phyloP scores from a whole-genome alignment of 257 asterid species.

The Fraxinus quadrangulata region DNA sequence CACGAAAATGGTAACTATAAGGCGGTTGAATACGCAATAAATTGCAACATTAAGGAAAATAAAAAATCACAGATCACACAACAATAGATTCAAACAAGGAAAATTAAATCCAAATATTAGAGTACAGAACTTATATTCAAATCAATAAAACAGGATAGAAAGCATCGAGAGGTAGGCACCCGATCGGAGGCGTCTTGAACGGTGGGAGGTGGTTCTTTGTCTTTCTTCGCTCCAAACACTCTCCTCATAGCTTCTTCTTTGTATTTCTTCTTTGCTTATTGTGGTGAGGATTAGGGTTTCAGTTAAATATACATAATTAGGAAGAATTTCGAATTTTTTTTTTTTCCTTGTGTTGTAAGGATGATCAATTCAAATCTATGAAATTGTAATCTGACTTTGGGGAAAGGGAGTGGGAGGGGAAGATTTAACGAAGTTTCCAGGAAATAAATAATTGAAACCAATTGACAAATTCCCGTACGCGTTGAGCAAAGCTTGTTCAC shows the following conservation, averaged over 20 bases:
- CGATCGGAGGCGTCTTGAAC: constrained; percentile 88
- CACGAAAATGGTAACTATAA: not conserved
- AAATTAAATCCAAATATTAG: not conserved
- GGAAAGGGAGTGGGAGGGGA: not conserved
- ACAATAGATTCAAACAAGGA: not conserved
- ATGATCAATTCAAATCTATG: not conserved
- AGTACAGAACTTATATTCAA: not conserved
- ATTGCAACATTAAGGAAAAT: not conserved
- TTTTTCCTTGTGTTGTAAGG: not conserved
- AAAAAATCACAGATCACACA: not conserved
- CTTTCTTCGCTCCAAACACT: constrained; percentile 88
- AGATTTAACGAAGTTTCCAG: not conserved
- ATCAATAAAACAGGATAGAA: not conserved
- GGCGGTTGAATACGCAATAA: not conserved
- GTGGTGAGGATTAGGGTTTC: constrained; percentile 24
- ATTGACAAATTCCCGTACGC: no score
- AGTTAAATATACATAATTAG: not conserved
- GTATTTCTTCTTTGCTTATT: not conserved
- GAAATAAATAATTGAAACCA: no score
- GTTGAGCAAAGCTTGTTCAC: no score
- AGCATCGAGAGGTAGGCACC: constrained; percentile 36
- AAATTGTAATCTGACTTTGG: not conserved
- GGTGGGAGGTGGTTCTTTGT: constrained; percentile 92
- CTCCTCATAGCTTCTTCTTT: constrained; percentile 58
- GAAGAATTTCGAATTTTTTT: not conserved